These are phyloP conservation scores for Penicillium desertorum DNA, from an alignment of 495 filamentous ascomycete genomes.

Conservation along the genomic window DNA sequence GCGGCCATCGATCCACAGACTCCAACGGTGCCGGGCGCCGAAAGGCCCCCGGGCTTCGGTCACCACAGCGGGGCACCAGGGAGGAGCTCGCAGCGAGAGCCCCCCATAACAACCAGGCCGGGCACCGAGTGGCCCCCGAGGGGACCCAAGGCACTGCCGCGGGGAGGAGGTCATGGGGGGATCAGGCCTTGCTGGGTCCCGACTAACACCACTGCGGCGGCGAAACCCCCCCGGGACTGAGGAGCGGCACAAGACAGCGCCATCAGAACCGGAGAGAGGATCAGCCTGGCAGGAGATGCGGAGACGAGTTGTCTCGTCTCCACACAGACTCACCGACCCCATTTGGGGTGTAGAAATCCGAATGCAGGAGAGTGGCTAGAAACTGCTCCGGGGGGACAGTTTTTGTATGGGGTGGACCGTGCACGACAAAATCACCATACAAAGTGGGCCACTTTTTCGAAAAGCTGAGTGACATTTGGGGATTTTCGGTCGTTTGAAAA, in stretches of 20 bases:
- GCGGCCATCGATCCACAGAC: conserved; percentile 54
- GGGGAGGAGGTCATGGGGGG: background rate
- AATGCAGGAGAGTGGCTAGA: too few relatives aligned
- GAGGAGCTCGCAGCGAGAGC: background rate
- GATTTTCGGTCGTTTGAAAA: conserved; percentile 2
- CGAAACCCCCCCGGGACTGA: conserved; percentile 1
- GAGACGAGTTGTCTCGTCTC: conserved; percentile 13
- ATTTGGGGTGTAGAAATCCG: too few relatives aligned
- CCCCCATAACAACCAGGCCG: background rate
- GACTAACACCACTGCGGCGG: background rate
- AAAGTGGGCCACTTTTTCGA: too few relatives aligned
- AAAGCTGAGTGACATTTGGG: conserved; percentile 2
- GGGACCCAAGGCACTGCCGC: background rate
- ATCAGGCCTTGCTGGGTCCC: background rate
- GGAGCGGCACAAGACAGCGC: too few relatives aligned
- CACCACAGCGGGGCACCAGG: conserved; percentile 7
- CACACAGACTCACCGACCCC: too few relatives aligned
- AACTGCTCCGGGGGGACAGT: too few relatives aligned
- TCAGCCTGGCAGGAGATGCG: conserved; percentile 13
- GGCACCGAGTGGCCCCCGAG: background rate
- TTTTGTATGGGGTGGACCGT: too few relatives aligned
- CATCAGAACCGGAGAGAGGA: conserved; percentile 10
- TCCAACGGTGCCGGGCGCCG: conserved; percentile 36
- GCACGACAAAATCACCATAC: too few relatives aligned
- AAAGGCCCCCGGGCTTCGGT: conserved; percentile 25